Evolutionary conservation across 192 early-diverging fungal species (phyloP), one percentile per base, ranked within the genome.

Genomic region (Haplosporangium gracile): DNA sequence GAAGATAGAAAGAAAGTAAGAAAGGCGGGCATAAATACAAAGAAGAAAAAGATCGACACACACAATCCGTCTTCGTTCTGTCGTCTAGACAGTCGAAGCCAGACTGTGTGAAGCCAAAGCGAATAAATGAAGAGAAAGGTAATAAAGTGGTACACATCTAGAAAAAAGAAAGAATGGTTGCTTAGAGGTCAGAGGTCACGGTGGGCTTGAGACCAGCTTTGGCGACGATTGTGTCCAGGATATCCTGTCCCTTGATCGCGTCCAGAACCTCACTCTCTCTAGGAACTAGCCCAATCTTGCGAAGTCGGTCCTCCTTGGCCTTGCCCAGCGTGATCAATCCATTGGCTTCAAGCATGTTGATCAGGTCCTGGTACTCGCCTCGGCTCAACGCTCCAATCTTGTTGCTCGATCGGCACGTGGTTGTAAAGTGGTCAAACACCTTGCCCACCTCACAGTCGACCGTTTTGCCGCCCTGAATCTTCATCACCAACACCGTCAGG

Each of bases 311-410:
- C 51, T 91, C 89, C 63, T 78, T 75, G 26, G 65, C 74, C 51
- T 81, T 81, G 36, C 71, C 80, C 26, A 94, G 29, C 2, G 88
- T 83, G 34, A 96, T 87, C 10, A 97, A 84, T 57, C 96, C 96
- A 47, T 90, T 87, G 6, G 92, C 91, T 84, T 97, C 96, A 72
- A 97, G 88, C 89, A 93, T 92, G 34, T 91, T 85, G 16, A 97
- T 79, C 60, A 97, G 79, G 68, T 96, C 96, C 68, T 92, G 88
- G 57, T 96, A 93, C 83, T 97, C 97, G 29, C 95, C 91, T 68
- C 91, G 89, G 29, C 93, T 92, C n/a, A 97, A 94, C 0, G 94
- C 90, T 29, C 73, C 91, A 34, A 95, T 79, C 77, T 90, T 89
- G 45, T 88, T 82, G 13, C 89, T 89, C 15, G 85, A 86, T 20